Evolutionary conservation across 192 early-diverging fungal genomes (phyloP), one percentile per base, ranked within the genome.

Genomic region (Gamsiella multidivaricata): DNA sequence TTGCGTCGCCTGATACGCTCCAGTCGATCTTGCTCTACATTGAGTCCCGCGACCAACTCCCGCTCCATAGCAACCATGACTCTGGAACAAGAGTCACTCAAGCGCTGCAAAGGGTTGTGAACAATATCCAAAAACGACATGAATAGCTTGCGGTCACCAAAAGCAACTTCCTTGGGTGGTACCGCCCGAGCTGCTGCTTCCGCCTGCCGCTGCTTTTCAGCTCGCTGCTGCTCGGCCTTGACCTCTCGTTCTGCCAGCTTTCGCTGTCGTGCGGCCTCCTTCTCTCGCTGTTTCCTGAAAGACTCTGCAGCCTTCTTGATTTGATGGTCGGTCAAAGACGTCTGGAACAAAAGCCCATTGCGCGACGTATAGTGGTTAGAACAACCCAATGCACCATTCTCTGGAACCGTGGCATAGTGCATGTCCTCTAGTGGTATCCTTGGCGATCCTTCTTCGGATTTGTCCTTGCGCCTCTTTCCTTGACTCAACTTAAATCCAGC

Each of bases 101-200:
- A 56, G 15, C 70, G 47, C 69, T 83, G 76, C n/a, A 87, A 52
- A 8, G 85, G 85, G 28, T 82, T 83, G 1, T 80, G 79, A 15
- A 87, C 76, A 49, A 82, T 84, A 34, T 82, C 81, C 26, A 87
- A 26, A 33, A 85, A 87, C 7, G 64, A 69, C 57, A 87, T 83
- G 46, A 87, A 78, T 12, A 87, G 59, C n/a, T 87, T 78, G 9
- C 82, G 62, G 51, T 83, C 80, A 20, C 80, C 70, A 50, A 70
- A 84, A 5, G 82, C 76, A 0, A 83, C 80, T 45, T 86, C 69
- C 49, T 84, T 85, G 3, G 76, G 69, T 4, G 79, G 69, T 14
- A 78, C 47, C 0, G 66, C 65, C 5, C 64, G 42, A 6, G 49
- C 61, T 1, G 60, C 60, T 3, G 54, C 66, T n/a, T 69, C 61